Evolutionary conservation across 768 basidiomycete species (phyloP), one percentile per base, ranked within the genome.

Genomic region (Plicaturopsis crispa): DNA sequence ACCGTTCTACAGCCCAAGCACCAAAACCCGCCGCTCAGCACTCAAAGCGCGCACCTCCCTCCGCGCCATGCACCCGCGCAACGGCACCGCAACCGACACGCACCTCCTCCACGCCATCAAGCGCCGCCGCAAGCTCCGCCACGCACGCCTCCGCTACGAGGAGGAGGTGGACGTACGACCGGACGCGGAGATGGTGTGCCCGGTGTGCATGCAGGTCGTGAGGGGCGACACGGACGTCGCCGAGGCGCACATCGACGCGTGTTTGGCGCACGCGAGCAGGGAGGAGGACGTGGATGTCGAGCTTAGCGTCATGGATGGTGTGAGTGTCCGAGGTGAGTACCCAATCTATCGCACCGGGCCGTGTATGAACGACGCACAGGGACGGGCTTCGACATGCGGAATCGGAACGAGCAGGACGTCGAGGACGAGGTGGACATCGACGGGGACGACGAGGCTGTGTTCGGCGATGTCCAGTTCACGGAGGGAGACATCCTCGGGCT

Each of bases 381-480:
- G 10, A 73, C 76, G 5, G 87, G 87, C 14, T 85, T 88, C 53
- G 68, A 75, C 40, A 68, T 76, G 6, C 76, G 82, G 28, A 63
- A 75, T 43, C 61, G 60, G 18, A 55, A 66, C n/a, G 65, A 70
- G 13, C 61, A 69, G 42, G 84, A 87, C 42, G 69, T 84, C 2
- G 87, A 89, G 21, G 85, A 83, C 13, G 86, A 87, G 32, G 66
- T 89, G 7, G 87, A 90, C 41, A 64, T 88, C 7, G 86, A 87
- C 40, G 85, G 86, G 3, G 83, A 84, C 40, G 85, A 86, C 51
- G 69, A 77, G 38, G 70, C 53, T 3, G 49, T 69, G 1, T 90
- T 77, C 49, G 86, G 86, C 1, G 71, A 73, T n/a, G 67, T 72
- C 1, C 87, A 90, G 51, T 90, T 90, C 54, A 80, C 77, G 6